These are phyloP conservation scores for Kazachstania taianensis DNA, from an alignment of 805 yeast genomes.

Conservation along the genomic window DNA sequence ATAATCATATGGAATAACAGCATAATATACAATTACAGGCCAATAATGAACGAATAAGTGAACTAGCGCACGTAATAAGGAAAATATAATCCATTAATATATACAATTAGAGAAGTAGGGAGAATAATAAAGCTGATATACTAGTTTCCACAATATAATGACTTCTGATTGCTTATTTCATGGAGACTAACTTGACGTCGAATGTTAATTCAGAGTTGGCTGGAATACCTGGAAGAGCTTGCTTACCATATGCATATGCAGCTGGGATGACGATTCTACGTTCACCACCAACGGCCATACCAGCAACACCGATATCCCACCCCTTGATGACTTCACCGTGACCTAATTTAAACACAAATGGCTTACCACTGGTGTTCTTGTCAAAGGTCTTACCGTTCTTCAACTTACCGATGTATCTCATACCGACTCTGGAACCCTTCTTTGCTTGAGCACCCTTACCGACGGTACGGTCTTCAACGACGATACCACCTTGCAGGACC, in stretches of 20 bases:
- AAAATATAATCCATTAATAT: too few relatives aligned
- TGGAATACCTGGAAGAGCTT: constrained; percentile 93
- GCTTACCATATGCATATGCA: constrained; percentile 91
- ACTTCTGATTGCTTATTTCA: constrained; percentile 64
- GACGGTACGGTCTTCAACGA: constrained; percentile 80
- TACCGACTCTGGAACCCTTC: constrained; percentile 83
- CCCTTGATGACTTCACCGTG: constrained; percentile 98
- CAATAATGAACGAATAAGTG: too few relatives aligned
- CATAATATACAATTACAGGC: too few relatives aligned
- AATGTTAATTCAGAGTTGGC: constrained; percentile 94
- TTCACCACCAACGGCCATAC: constrained; percentile 98
- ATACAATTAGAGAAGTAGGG: too few relatives aligned
- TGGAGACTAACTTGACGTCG: constrained; percentile 85
- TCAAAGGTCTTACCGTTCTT: constrained; percentile 94
- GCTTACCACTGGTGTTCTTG: constrained; percentile 95
- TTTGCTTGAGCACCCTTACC: constrained; percentile 88
- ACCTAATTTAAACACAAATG: constrained; percentile 83
- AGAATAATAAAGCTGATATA: too few relatives aligned
- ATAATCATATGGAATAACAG: too few relatives aligned
- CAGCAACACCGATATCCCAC: constrained; percentile 97
- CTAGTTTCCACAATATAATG: too few relatives aligned
- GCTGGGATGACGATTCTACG: constrained; percentile 96
- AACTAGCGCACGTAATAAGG: too few relatives aligned
- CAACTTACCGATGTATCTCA: constrained; percentile 95
- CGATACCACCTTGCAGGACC: constrained; percentile 86